Percentiles rank a stretch among this genome's conserved stretches.
Evolutionary conservation across 768 basidiomycete species (phyloP).

Genomic region (Zangia roseola): DNA sequence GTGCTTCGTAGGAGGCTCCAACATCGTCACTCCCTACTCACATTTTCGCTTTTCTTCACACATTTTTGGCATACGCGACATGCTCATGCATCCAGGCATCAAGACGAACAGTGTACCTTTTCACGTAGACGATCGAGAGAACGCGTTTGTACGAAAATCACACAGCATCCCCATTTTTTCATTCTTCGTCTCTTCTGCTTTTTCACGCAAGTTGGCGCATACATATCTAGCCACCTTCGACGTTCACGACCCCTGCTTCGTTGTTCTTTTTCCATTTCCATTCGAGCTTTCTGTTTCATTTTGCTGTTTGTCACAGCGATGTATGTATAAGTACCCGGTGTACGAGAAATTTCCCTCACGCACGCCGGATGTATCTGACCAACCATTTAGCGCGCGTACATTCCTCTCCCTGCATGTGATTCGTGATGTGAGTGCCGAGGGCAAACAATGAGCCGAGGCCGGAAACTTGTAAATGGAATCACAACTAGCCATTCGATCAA

Average conservation of each 20-base stretch:
- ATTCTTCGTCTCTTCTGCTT: conserved; percentile 6
- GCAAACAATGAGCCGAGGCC: too few species aligned
- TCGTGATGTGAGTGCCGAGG: not conserved
- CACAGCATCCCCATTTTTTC: conserved; percentile 7
- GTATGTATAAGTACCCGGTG: conserved; percentile 36
- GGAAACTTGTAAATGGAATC: not conserved
- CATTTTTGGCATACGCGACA: conserved; percentile 1
- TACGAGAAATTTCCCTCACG: conserved; percentile 24
- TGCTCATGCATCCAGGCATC: not conserved
- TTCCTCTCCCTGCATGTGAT: conserved; percentile 2
- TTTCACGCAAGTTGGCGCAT: conserved; percentile 16
- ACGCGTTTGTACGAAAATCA: conserved; percentile 23
- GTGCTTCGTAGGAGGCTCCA: conserved; percentile 31
- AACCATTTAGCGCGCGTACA: conserved; percentile 2
- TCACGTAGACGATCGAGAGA: conserved; percentile 21
- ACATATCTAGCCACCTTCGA: conserved; percentile 31
- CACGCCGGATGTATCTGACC: conserved; percentile 21
- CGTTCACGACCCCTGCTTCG: conserved; percentile 14
- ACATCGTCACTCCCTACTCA: conserved; percentile 6
- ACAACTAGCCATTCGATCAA: not conserved
- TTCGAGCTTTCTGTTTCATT: conserved; percentile 3
- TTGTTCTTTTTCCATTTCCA: conserved; percentile 4
- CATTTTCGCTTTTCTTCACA: not conserved
- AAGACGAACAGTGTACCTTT: not conserved
- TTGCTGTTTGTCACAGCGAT: conserved; percentile 14